Evolutionary conservation across 75 land plant species (phyloP), one percentile per base, ranked within the genome.

Genomic region (Pinus taeda): DNA sequence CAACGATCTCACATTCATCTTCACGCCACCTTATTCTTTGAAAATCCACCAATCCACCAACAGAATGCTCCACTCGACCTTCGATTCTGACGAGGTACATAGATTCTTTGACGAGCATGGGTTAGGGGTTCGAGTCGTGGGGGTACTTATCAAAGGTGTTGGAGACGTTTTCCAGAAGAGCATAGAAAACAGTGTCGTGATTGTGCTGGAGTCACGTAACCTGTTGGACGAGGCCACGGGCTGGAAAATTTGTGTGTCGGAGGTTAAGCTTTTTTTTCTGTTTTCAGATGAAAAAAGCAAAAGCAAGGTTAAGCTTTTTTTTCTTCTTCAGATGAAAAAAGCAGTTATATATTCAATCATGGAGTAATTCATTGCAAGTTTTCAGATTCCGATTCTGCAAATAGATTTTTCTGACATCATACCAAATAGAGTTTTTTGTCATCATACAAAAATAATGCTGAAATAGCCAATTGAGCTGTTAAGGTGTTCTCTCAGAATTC

Each of bases 1-100:
- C 58, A 80, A 81, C 70, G 82, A 85, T 30, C 91, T 97, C 76
- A 42, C 55, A 21, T 93, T 97, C 81, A 87, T 90, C 71, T 97
- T 97, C 87, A 81, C 98, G 61, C 95, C 99, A 5, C 95, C 99
- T 39, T 94, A 94, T 75, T 86, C 95, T 6, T 79, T 88, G 17
- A 79, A 84, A 63, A 71, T 80, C 45, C 62, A 88, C 71, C 57
- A 78, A 60, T 37, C 76, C 21, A 56, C 61, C 29, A 20, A 81
- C 12, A 26, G 26, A 26, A 65, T 14, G 85, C 88, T 39, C 26
- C 26, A 26, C 26, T 26, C 26, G 26, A 26, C 26, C 26, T 94
- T 91, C 83, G 62, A 72, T 59, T 26, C 80, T 74, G 77, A 78
- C 36, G 80, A 78, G 13, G 84, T 79, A 53, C 82, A 75, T 9